Conservation (phyloP, 2,329 filamentous ascomycete species). For the Helotiales sp. region DNA sequence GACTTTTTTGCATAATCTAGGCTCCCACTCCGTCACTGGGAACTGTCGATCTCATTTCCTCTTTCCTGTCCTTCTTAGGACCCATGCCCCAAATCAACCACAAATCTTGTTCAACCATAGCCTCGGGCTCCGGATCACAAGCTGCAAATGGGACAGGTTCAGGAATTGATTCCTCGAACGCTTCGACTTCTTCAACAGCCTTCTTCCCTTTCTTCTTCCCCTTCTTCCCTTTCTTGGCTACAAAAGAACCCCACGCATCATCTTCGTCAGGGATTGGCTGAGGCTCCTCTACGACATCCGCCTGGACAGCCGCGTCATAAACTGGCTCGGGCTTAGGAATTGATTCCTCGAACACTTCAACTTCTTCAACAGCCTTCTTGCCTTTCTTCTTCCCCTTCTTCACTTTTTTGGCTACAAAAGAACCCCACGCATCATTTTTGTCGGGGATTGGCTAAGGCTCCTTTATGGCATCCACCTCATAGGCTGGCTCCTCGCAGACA, state of each 20-base stretch:
- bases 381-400: too few relatives aligned
- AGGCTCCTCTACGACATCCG: not conserved
- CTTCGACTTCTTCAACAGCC: slow-evolving; percentile 1
- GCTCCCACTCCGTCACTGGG: slow-evolving; percentile 1
- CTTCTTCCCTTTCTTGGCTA: not conserved
- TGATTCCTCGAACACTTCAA: too few relatives aligned
- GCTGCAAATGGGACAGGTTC: not conserved
- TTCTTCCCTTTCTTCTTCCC: slow-evolving; percentile 7
- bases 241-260: not conserved
- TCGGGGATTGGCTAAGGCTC: too few relatives aligned
- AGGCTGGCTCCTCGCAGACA: too few relatives aligned
- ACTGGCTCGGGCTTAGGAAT: too few relatives aligned
- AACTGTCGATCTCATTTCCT: slow-evolving; percentile 5
- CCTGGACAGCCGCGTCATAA: too few relatives aligned
- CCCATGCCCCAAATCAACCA: not conserved
- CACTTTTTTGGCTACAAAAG: too few relatives aligned
- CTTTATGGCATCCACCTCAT: too few relatives aligned
- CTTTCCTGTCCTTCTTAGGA: not conserved
- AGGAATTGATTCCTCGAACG: not conserved
- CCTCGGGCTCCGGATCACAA: not conserved
- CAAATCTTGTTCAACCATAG: not conserved
- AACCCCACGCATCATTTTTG: too few relatives aligned
- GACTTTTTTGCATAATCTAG: not conserved
- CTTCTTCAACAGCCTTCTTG: too few relatives aligned
- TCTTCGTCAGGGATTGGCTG: not conserved